Base-by-base conservation (phyloP, 805 yeast species). In the Yarrowia sp. region DNA sequence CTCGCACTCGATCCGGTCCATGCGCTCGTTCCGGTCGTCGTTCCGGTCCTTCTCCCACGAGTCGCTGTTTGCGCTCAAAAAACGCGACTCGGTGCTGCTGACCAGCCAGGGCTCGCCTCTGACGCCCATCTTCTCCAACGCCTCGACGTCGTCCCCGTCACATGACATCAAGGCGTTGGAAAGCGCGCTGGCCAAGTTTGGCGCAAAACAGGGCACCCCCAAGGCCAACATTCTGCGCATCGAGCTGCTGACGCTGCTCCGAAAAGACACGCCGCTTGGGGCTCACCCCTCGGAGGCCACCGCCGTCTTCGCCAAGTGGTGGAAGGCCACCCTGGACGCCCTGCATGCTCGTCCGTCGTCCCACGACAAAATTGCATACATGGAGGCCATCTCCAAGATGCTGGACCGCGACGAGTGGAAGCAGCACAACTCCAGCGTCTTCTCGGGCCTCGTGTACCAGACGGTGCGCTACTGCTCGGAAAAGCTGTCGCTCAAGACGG, bases 401-500 rank as follows among this genome's bases (percentile, higher is more conserved):
- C 68, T 80, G 69, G 68, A 76, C 53, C 76, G 83, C 2, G 73
- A 72, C 2, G 83, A 80, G 67, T 80, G 83, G 83, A 66, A 42
- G 67, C 33, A 30, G 69, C 10, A 66, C 70, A 13, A 60, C 61
- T 33, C 66, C 15, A 50, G 70, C 5, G 68, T 64, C 10, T 52
- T 56, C 12, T 47, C 70, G 10, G 76, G 71, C 52, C 68, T 77
- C 24, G 77, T 89, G 33, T 74, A 79, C n/a, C 79, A 80, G 46
- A 88, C 94, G 0, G 76, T 87, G 66, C 84, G 82, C 60, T 83
- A 80, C 71, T 80, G 85, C 66, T 79, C 89, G 13, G 74, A 78
- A 63, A 82, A 83, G 71, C 77, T 87, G 68, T 77, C 81, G 58
- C 72, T 81, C 68, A 87, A 87, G 70, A 80, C 80, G 30, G 78